These are phyloP conservation scores for Diaporthe ilicicola DNA, from an alignment of 2,329 filamentous ascomycete species.

Conservation along the genomic window DNA sequence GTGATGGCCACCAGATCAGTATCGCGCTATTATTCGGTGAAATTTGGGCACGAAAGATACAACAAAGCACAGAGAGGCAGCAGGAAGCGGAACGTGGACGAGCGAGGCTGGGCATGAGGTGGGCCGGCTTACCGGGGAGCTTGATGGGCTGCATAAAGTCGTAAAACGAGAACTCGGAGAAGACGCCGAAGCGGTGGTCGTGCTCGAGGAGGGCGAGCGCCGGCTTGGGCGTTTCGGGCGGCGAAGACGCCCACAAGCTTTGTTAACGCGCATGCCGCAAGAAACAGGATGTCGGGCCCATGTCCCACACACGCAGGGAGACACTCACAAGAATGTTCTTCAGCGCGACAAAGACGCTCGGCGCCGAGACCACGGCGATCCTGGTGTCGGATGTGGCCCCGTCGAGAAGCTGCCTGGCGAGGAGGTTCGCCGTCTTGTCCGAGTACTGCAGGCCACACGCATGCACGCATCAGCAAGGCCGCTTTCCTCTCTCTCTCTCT, in stretches of 20 bases:
- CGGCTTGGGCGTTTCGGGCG: constrained; percentile 51
- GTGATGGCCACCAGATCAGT: background rate
- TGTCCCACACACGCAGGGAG: constrained; percentile 25
- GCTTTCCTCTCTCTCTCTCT: background rate
- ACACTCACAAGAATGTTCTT: constrained; percentile 71
- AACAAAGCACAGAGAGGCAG: constrained; percentile 13
- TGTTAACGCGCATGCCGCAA: constrained; percentile 12
- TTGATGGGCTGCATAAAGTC: constrained; percentile 76
- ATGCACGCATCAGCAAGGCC: background rate
- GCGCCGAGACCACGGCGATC: constrained; percentile 77
- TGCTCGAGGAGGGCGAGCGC: constrained; percentile 75
- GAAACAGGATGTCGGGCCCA: background rate
- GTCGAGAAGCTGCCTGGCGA: constrained; percentile 73
- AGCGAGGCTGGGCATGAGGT: background rate
- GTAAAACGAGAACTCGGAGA: constrained; percentile 78
- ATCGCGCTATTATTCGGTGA: background rate
- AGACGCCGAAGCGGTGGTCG: constrained; percentile 77
- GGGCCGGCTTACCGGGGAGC: constrained; percentile 58
- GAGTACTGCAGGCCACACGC: constrained; percentile 63
- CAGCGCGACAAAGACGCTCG: constrained; percentile 79
- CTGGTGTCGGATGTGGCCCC: constrained; percentile 63
- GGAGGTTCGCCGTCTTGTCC: constrained; percentile 71
- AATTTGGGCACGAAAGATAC: background rate
- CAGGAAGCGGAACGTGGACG: background rate
- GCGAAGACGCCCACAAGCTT: constrained; percentile 27